A percentile compares a stretch with the other conserved stretches of the same genome.
phyloP scores from a whole-genome alignment of 768 basidiomycete species.

The Botryobasidium botryosum region DNA sequence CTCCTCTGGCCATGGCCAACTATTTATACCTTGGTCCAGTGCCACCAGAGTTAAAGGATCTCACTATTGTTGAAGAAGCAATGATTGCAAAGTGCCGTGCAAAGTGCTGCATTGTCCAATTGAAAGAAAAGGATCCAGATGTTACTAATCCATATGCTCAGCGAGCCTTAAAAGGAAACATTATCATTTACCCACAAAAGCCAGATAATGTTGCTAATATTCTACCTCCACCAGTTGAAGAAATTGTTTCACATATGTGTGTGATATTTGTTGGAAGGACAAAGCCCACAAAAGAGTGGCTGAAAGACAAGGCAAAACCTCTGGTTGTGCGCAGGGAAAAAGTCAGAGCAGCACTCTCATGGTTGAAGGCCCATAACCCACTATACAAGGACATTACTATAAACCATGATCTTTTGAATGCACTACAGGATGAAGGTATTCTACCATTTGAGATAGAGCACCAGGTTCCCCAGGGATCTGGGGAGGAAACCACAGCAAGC shows the following conservation, averaged over 20 bases:
- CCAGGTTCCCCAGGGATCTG: too few relatives aligned
- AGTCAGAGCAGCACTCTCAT: constrained; percentile 3
- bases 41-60: neutral
- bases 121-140: neutral
- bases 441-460: too few relatives aligned
- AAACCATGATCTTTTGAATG: too few relatives aligned
- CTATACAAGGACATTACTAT: constrained; percentile 7
- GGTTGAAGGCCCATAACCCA: constrained; percentile 8
- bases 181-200: constrained; percentile 10
- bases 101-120: neutral
- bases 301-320: constrained; percentile 8
- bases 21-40: constrained; percentile 3
- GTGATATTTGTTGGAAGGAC: constrained; percentile 11
- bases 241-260: constrained; percentile 10
- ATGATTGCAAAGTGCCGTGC: neutral
- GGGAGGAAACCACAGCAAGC: too few relatives aligned
- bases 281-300: constrained; percentile 9
- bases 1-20: neutral
- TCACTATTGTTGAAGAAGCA: neutral
- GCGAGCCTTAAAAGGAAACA: constrained; percentile 4
- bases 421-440: too few relatives aligned
- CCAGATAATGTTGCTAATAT: constrained; percentile 6
- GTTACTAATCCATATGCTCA: neutral
- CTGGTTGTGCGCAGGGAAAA: constrained; percentile 6
- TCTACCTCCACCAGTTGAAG: constrained; percentile 11